Evolutionary conservation across 805 yeast genomes (phyloP).

Genomic region (Yamadazyma olivae): DNA sequence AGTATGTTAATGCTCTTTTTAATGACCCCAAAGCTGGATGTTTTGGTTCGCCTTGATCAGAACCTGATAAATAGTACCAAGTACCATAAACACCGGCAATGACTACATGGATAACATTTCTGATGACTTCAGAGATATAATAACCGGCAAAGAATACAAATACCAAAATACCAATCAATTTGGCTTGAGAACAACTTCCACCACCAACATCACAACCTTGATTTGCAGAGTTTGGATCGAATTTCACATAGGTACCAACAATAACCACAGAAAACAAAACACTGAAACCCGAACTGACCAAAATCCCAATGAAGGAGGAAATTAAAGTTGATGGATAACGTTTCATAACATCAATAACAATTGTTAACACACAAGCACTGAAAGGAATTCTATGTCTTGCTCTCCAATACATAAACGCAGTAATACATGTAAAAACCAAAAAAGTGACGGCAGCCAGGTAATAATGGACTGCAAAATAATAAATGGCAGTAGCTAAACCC

Average conservation of each 20-base stretch:
- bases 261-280: conserved; percentile 64
- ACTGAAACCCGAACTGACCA: conserved; percentile 60
- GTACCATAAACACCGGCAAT: conserved; percentile 85
- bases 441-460: conserved; percentile 82
- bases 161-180: conserved; percentile 66
- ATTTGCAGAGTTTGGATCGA: conserved; percentile 53
- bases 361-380: conserved; percentile 64
- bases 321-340: conserved; percentile 66
- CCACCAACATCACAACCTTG: conserved; percentile 55
- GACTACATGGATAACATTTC: conserved; percentile 76
- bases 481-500: conserved; percentile 75
- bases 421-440: conserved; percentile 58
- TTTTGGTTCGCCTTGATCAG: conserved; percentile 76
- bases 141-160: conserved; percentile 81
- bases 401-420: conserved; percentile 71
- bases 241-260: conserved; percentile 76
- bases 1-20: conserved; percentile 74
- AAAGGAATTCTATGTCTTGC: conserved; percentile 71
- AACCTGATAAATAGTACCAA: conserved; percentile 80
- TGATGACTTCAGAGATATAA: conserved; percentile 77
- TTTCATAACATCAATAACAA: conserved; percentile 75
- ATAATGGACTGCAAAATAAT: conserved; percentile 62
- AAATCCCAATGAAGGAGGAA: conserved; percentile 58
- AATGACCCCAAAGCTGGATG: conserved; percentile 82
- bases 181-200: conserved; percentile 51